These are phyloP conservation scores for Rhazya stricta DNA, from an alignment of 257 asterid genomes.

Conservation along the genomic window DNA sequence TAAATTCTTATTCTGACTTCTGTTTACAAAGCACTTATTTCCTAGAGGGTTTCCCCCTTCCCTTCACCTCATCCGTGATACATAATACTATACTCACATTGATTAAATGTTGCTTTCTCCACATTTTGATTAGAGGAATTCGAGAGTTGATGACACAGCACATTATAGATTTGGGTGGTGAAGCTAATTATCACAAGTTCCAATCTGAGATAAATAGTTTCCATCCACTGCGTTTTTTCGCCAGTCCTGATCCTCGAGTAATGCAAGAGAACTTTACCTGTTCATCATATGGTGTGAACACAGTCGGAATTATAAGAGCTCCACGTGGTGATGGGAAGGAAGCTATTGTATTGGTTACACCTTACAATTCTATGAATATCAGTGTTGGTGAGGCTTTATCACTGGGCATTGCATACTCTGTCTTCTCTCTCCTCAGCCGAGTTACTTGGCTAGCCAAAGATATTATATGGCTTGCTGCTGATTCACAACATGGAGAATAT, in stretches of 20 bases:
- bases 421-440: constrained; percentile 76
- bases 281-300: constrained; percentile 62
- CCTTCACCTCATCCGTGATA: not conserved
- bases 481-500: constrained; percentile 84
- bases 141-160: constrained; percentile 58
- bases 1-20: not conserved
- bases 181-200: constrained; percentile 75
- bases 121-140: constrained; percentile 50
- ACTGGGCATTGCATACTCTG: constrained; percentile 73
- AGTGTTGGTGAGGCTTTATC: constrained; percentile 73
- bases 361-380: constrained; percentile 66
- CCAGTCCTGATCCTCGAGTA: constrained; percentile 55
- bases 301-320: constrained; percentile 89
- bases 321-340: constrained; percentile 95
- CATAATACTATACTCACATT: not conserved
- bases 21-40: not conserved
- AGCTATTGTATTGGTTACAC: constrained; percentile 89
- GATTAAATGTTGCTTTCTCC: constrained; percentile 12
- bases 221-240: constrained; percentile 71
- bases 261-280: constrained; percentile 53
- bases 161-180: constrained; percentile 71
- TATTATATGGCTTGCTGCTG: constrained; percentile 94
- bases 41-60: not conserved
- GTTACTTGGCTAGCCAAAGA: constrained; percentile 98
- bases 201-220: constrained; percentile 47